Evolutionary conservation across 306 rosid species (phyloP).

Genomic region (Quercus alba): DNA sequence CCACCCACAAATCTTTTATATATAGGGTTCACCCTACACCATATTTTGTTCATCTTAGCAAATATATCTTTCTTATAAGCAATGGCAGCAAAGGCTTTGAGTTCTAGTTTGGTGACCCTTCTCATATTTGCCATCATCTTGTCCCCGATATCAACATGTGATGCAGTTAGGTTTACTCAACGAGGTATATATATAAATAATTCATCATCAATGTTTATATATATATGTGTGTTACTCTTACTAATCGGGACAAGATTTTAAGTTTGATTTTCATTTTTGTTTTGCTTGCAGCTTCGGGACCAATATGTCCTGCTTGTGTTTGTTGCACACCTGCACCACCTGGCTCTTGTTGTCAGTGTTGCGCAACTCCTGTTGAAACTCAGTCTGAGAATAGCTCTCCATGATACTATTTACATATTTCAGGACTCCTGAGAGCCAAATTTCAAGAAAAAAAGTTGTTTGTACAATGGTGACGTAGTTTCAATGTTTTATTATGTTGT

Average conservation of each 20-base stretch:
- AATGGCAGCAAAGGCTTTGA: constrained; percentile 23
- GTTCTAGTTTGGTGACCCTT: constrained; percentile 25
- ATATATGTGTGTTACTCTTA: background rate
- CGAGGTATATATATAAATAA: background rate
- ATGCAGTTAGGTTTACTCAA: constrained; percentile 18
- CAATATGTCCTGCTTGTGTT: constrained; percentile 42
- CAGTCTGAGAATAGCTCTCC: constrained; percentile 21
- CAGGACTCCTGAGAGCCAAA: background rate
- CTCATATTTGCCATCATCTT: constrained; percentile 32
- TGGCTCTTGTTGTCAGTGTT: constrained; percentile 47
- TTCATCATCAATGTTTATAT: background rate
- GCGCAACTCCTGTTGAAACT: constrained; percentile 31
- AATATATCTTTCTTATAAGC: background rate
- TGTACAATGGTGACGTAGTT: background rate
- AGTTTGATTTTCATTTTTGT: background rate
- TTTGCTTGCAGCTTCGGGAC: constrained; percentile 15
- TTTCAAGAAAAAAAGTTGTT: background rate
- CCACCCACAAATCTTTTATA: background rate
- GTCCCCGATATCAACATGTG: constrained; percentile 24
- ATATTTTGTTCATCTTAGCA: background rate
- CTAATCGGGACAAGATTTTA: background rate
- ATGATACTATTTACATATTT: background rate
- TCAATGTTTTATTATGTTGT: background rate
- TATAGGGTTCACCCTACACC: background rate
- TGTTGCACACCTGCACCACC: constrained; percentile 44